phyloP scores from a whole-genome alignment of 768 basidiomycete species.

The Serendipita indica region DNA sequence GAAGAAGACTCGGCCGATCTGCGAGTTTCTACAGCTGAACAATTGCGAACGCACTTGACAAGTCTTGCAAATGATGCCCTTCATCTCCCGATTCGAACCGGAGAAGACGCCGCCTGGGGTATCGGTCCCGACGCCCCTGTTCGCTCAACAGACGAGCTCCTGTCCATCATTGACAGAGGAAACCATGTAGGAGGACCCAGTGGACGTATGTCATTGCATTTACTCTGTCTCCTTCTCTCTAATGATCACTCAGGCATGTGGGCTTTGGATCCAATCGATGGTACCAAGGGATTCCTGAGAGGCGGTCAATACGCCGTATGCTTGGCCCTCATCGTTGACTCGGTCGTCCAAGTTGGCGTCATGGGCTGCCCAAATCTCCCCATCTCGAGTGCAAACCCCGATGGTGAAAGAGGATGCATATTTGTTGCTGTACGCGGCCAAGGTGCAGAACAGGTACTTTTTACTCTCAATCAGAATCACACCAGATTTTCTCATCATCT shows the following conservation, averaged over 20 bases:
- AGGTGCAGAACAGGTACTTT: slow-evolving; percentile 54
- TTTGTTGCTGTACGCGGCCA: slow-evolving; percentile 81
- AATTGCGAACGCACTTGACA: slow-evolving; percentile 51
- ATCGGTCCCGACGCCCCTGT: slow-evolving; percentile 42
- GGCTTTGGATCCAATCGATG: slow-evolving; percentile 84
- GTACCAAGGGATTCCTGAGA: slow-evolving; percentile 84
- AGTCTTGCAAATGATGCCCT: slow-evolving; percentile 72
- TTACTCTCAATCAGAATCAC: neutral
- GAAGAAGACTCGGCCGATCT: slow-evolving; percentile 87
- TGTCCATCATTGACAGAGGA: slow-evolving; percentile 80
- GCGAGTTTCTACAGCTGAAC: slow-evolving; percentile 30
- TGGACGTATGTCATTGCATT: slow-evolving; percentile 43
- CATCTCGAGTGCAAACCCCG: slow-evolving; percentile 34
- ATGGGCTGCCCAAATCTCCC: slow-evolving; percentile 91
- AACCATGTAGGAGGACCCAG: slow-evolving; percentile 50
- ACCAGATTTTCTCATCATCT: slow-evolving; percentile 10
- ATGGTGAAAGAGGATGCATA: slow-evolving; percentile 57
- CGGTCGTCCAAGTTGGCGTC: slow-evolving; percentile 65
- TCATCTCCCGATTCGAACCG: slow-evolving; percentile 17
- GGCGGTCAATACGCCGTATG: slow-evolving; percentile 92
- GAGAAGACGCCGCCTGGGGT: slow-evolving; percentile 37
- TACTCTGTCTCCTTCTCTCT: slow-evolving; percentile 2
- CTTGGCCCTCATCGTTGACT: slow-evolving; percentile 66
- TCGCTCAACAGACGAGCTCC: slow-evolving; percentile 41
- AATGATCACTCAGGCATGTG: slow-evolving; percentile 44